Percentiles rank a stretch among this genome's conserved stretches.
Evolutionary conservation across 257 asterid species (phyloP).

Genomic region (Gentiana straminea): DNA sequence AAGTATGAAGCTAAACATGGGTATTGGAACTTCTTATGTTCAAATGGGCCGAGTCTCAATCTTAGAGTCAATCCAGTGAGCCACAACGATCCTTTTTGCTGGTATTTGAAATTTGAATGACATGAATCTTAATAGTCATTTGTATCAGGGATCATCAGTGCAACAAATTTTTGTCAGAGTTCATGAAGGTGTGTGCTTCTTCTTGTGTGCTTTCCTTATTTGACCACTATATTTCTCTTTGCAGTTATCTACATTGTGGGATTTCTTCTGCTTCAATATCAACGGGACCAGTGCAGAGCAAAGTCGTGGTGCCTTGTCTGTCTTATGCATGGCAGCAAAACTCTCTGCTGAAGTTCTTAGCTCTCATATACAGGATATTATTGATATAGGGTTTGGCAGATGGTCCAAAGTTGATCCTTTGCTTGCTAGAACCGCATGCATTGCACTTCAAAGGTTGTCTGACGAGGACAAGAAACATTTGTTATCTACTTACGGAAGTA

Average conservation of each 20-base stretch:
- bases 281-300: slow-evolving; percentile 87
- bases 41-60: no score
- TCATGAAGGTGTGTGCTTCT: background rate
- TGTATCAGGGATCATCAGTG: no score
- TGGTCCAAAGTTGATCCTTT: slow-evolving; percentile 96
- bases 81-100: no score
- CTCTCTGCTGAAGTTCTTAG: slow-evolving; percentile 61
- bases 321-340: slow-evolving; percentile 92
- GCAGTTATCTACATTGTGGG: slow-evolving; percentile 96
- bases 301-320: slow-evolving; percentile 92
- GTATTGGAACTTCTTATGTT: no score
- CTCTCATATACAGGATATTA: slow-evolving; percentile 82
- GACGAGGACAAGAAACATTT: slow-evolving; percentile 81
- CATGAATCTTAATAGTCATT: no score
- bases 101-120: no score
- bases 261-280: slow-evolving; percentile 88
- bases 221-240: slow-evolving; percentile 7
- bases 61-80: no score
- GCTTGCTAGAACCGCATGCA: slow-evolving; percentile 90
- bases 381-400: slow-evolving; percentile 95
- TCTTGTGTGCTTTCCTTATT: background rate
- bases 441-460: slow-evolving; percentile 72
- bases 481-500: slow-evolving; percentile 54
- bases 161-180: background rate
- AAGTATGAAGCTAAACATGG: no score